Base-by-base conservation (phyloP, 2,329 filamentous ascomycete species). In the Hymenoscyphus occultus region DNA sequence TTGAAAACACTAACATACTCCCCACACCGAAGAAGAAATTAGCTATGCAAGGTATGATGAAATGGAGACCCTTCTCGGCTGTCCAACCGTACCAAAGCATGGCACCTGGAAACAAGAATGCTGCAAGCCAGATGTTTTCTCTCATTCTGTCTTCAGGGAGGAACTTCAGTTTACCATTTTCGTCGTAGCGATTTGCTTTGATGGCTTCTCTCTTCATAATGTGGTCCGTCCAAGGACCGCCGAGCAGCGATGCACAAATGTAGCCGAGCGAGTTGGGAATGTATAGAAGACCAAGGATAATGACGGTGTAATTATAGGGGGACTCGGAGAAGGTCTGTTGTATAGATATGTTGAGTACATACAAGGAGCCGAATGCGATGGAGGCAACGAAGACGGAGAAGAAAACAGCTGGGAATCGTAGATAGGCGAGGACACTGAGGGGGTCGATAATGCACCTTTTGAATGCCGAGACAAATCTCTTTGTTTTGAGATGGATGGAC, bases 31-130 rank as follows among this genome's bases (percentile, higher is more conserved):
- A 64, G 39, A 64, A 64, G 59, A 64, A 64, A 42, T 64, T 64
- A 13, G 62, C 62, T 58, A 64, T 61, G 45, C 56, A 35, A 13
- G 62, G 62, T 31, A 57, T 48, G 9, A 64, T 9, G 39, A 45
- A 61, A 51, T 45, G 35, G 3, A 91, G 77, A 0, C 87, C 80
- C 66, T 86, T 83, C 54, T 88, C 78, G 0, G 85, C 82, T 0
- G 86, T 84, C 91, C 92, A 96, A 3, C 92, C 92, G 74, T 91
- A 95, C 80, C 88, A 87, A 35, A 95, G 80, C 66, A 95, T 76
- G 0, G 87, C 88, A 0, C 81, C 80, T 0, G 92, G 92, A 71
- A 90, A 93, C 57, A 93, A 70, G 3, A 86, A 80, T 0, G 88
- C 88, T 2, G 89, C 89, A 0, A 93, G 76, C 89, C 89, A 94